Percentiles rank a stretch among this genome's conserved stretches.
Evolutionary conservation across 2,329 filamentous ascomycete species (phyloP).

Genomic region (Pseudogymnoascus sp.): DNA sequence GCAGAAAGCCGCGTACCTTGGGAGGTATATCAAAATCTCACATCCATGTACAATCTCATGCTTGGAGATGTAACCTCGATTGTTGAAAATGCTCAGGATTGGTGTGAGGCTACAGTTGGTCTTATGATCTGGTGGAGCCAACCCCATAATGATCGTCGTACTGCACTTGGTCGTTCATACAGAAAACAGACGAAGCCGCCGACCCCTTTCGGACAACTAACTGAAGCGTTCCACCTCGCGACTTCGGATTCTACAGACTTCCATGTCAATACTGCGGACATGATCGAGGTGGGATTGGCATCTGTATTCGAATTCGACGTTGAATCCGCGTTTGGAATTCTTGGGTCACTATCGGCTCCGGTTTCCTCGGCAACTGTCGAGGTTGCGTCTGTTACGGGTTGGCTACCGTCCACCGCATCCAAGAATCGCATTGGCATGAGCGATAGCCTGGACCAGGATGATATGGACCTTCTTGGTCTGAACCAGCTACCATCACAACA

Average conservation of each 20-base stretch:
- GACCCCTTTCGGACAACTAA: slow-evolving; percentile 42
- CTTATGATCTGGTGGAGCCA: slow-evolving; percentile 92
- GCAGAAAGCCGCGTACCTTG: slow-evolving; percentile 83
- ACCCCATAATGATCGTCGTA: slow-evolving; percentile 43
- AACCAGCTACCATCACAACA: slow-evolving; percentile 45
- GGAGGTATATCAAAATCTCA: slow-evolving; percentile 80
- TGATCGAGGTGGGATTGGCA: slow-evolving; percentile 72
- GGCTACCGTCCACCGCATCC: slow-evolving; percentile 58
- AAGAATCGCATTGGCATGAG: slow-evolving; percentile 45
- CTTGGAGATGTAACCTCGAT: slow-evolving; percentile 70
- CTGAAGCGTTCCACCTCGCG: slow-evolving; percentile 57
- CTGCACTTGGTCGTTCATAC: slow-evolving; percentile 22
- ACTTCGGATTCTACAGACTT: slow-evolving; percentile 63
- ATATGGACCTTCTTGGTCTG: slow-evolving; percentile 72
- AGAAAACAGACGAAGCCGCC: slow-evolving; percentile 11
- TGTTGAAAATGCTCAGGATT: slow-evolving; percentile 71
- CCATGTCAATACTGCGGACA: slow-evolving; percentile 64
- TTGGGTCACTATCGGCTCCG: slow-evolving; percentile 73
- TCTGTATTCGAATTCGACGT: slow-evolving; percentile 76
- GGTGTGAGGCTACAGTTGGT: slow-evolving; percentile 80
- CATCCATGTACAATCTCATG: slow-evolving; percentile 71
- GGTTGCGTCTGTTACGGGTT: slow-evolving; percentile 72
- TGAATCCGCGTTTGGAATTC: slow-evolving; percentile 63
- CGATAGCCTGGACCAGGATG: slow-evolving; percentile 68
- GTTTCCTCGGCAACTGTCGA: slow-evolving; percentile 73